phyloP scores from a whole-genome alignment of 177 flowering plant genomes.

The Vitis hybrid region DNA sequence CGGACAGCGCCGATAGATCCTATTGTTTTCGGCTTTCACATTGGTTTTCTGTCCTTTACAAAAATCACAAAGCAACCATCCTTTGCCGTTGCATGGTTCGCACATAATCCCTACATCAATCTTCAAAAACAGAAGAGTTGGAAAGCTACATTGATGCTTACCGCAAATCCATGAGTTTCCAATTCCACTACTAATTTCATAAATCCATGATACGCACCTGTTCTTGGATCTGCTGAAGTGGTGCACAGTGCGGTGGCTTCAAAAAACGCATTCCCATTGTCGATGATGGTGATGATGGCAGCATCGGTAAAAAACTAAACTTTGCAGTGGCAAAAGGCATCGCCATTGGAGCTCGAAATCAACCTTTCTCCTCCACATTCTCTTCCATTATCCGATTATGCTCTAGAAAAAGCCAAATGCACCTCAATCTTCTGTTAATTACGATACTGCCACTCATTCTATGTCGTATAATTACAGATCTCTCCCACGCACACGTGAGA shows the following conservation, averaged over 20 bases:
- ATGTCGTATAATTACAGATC: too few species aligned
- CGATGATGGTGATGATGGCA: neutral
- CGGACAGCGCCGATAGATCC: conserved; percentile 87
- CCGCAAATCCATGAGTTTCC: too few species aligned
- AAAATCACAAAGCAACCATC: conserved; percentile 88
- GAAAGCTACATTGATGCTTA: neutral
- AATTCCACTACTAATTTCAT: neutral
- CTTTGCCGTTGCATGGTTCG: conserved; percentile 77
- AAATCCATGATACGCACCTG: neutral
- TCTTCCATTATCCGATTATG: neutral
- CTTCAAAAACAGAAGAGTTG: conserved; percentile 22
- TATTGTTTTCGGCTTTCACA: conserved; percentile 62
- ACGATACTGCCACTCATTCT: conserved; percentile 10
- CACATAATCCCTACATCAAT: conserved; percentile 61
- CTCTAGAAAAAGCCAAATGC: neutral
- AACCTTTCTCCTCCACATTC: neutral
- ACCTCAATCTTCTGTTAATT: neutral
- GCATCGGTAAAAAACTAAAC: neutral
- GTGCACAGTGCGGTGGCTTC: conserved; percentile 18
- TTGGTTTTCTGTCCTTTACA: conserved; percentile 85
- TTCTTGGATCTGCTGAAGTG: conserved; percentile 13
- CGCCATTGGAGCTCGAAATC: conserved; percentile 14
- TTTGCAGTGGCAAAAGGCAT: conserved; percentile 3
- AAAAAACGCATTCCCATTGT: neutral
- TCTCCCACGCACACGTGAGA: too few species aligned